Evolutionary conservation across 352 stramenopile genomes (phyloP), one percentile per base, ranked within the genome.

Genomic region (Phytopythium litorale): DNA sequence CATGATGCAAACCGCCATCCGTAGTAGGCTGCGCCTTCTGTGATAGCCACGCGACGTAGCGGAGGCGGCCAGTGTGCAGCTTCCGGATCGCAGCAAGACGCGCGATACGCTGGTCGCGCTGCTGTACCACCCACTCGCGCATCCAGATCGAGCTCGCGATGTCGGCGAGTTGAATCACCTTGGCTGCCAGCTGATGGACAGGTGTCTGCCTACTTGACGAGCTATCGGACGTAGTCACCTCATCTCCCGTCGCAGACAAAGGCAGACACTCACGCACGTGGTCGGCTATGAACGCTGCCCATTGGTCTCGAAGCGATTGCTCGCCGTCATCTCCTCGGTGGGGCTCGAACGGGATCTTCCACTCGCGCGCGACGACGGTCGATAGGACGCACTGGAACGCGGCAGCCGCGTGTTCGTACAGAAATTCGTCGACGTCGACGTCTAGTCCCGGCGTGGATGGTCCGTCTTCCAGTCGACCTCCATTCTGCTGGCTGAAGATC

Each of bases 41-140:
- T 7, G 53, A 49, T 9, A 80, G 53, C 79, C 79, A 87, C 37
- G 63, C 32, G 19, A 67, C 71, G 55, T 86, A 88, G 52, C 54
- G 76, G 50, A 85, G 63, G 30, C 70, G 70, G 32, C 65, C 59
- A 23, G 68, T 57, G 50, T 84, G 73, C 15, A 56, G 53, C 18
- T 28, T 61, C 4, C 56, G 56, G 55, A 76, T 56, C 3, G 53
- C 57, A 43, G 42, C 62, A 35, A 75, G 38, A 18, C 30, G 28
- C 37, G 67, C 45, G 48, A 8, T 4, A 52, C 70, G 45, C 25
- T 45, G 40, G 13, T 54, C 32, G 16, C 42, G n/a, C 42, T 62
- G 32, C 7, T 30, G n/a, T 35, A 6, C n/a, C 45, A 54, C 42
- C 56, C 56, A 62, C 19, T 62, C 32, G 19, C 32, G 38, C 25